Conservation (phyloP, 306 rosid species). For the Vachellia collinsii region DNA sequence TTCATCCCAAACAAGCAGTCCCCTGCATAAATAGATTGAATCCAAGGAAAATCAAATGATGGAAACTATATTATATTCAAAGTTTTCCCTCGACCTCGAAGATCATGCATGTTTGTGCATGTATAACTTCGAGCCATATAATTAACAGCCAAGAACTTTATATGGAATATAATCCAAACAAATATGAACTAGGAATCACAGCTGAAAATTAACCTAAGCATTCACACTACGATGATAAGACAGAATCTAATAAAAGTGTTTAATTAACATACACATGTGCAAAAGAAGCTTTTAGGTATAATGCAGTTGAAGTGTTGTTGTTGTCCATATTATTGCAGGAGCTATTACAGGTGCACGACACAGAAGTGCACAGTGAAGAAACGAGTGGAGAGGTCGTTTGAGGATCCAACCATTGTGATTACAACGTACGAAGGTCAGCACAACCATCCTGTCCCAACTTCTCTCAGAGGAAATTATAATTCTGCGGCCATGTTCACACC, state of each 20-base stretch:
- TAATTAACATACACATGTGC: background rate
- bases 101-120: background rate
- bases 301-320: background rate
- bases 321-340: conserved; percentile 43
- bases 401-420: conserved; percentile 75
- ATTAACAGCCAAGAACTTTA: background rate
- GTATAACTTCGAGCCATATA: background rate
- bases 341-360: conserved; percentile 86
- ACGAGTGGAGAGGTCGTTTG: conserved; percentile 79
- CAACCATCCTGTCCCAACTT: conserved; percentile 84
- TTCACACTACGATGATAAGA: background rate
- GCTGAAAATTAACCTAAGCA: background rate
- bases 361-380: conserved; percentile 86
- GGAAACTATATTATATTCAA: background rate
- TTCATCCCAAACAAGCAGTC: background rate
- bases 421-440: conserved; percentile 91
- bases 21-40: background rate
- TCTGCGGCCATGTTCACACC: conserved; percentile 69
- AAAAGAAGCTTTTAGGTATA: background rate
- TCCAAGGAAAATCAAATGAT: background rate
- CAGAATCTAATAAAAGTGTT: background rate
- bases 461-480: conserved; percentile 54
- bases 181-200: background rate
- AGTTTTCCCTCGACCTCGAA: background rate
- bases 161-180: background rate